Conservation (phyloP, 2,329 filamentous ascomycete species). For the Alternaria viburni region DNA sequence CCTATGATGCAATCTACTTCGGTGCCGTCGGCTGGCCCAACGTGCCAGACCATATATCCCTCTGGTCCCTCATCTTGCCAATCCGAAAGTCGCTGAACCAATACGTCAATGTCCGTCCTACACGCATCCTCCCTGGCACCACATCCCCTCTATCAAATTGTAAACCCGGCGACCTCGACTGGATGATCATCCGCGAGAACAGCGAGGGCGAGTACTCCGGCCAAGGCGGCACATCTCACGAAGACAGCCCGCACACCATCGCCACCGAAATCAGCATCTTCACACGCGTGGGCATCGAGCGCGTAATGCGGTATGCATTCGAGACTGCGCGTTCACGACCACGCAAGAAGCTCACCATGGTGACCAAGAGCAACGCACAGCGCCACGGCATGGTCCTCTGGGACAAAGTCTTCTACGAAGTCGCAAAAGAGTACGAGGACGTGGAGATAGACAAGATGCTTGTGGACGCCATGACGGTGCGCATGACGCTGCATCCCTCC, state of each 20-base stretch:
- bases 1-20: constrained; percentile 65
- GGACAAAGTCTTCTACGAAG: constrained; percentile 56
- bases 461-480: constrained; percentile 58
- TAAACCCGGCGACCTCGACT: constrained; percentile 51
- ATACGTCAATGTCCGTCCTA: constrained; percentile 70
- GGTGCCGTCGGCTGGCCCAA: constrained; percentile 66
- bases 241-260: constrained; percentile 48
- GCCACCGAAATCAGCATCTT: constrained; percentile 58
- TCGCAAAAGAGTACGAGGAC: constrained; percentile 55
- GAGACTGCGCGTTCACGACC: constrained; percentile 53
- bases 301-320: constrained; percentile 58
- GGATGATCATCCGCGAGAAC: constrained; percentile 58
- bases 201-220: constrained; percentile 58
- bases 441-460: constrained; percentile 58
- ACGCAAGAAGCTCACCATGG: constrained; percentile 57
- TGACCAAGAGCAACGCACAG: constrained; percentile 58
- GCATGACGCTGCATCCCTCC: constrained; percentile 56
- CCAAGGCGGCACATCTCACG: constrained; percentile 54
- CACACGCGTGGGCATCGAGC: constrained; percentile 53
- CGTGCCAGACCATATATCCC: constrained; percentile 70
- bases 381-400: constrained; percentile 58
- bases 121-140: constrained; percentile 52
- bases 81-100: constrained; percentile 72
- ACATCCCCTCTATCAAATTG: constrained; percentile 49
- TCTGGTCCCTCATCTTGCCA: constrained; percentile 71